Base-by-base conservation (phyloP, 164 flowering plant species). In the Cinnamomum micranthum region DNA sequence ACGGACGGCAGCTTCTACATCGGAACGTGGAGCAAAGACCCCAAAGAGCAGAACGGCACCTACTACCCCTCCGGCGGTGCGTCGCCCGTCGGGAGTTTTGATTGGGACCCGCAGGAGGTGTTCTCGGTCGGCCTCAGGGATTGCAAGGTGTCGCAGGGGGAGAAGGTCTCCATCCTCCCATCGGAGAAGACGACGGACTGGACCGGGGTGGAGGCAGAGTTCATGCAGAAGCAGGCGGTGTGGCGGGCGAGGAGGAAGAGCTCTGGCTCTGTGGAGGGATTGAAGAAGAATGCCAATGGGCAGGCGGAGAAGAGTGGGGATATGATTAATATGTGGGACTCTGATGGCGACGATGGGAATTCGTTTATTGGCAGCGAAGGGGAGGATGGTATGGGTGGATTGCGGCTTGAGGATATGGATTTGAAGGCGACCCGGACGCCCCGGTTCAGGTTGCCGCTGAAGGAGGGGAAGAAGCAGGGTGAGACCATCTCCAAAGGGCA, bases 101-200 rank as follows among this genome's bases (percentile, higher is more conserved):
- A 92, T 23, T 93, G 97, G 96, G 85, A 88, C 81, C 97, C 93
- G 41, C 89, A 85, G 72, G 86, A 84, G 35, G 84, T 92, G 58
- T 93, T 80, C 31, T 70, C 78, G 3, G 84, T 75, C 11, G 84
- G 87, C 62, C 80, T 92, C 72, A 74, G 24, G 7, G 91, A 86
- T n/a, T 86, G 87, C 74, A 80, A 75, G 73, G 74, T 95, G 59
- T 87, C 87, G 51, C 87, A 84, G 0, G 79, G 69, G 19, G 97
- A 92, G 83, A 91, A 88, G 81, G 87, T 93, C 11, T 80, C 90
- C 2, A 73, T 89, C 17, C 72, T 89, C 69, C 97, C 97, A 2
- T 95, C 97, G 0, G 97, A 95, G 76, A 92, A 95, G 77, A 71
- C 50, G 1, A 63, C 81, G 71, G 70, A 68, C 65, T 80, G 83